Base-by-base conservation (phyloP, 371 early-diverging fungal species). In the Rhizopus microsporus region DNA sequence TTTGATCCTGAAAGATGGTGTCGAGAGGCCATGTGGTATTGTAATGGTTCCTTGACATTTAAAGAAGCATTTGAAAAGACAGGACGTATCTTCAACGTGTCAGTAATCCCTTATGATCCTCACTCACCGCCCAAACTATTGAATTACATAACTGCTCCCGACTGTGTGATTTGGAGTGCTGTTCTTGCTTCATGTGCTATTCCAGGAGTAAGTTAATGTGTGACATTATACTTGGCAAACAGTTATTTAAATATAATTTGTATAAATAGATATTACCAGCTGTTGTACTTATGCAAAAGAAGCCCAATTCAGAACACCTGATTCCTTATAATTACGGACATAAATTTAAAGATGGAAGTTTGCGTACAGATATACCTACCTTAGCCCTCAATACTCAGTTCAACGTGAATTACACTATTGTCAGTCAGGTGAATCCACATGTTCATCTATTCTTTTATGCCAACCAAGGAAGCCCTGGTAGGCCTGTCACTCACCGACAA, bases 401-500 rank as follows among this genome's bases (percentile, higher is more conserved):
- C 58, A 89, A 92, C 62, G 93, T 96, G 58, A 92, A 89, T 51
- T 93, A 89, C 70, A 91, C 92, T 4, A 85, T 96, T 38, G 96
- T 96, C 12, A 83, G 85, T 53, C 83, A 95, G 85, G 94, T 93
- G 40, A 96, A 96, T 65, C 97, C 97, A 7, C 96, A 96, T 64
- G 79, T 97, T 7, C 80, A 84, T 35, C 53, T 90, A 59, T 96
- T 95, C 74, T 93, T 92, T 61, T 93, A 85, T 68, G 85, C 86
- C 15, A 80, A 85, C 38, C 74, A 85, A 66, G 94, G 95, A 13
- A 78, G 85, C 31, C 74, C 90, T 7, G 94, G 96, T 30, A 65
- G 70, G 47, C 90, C 89, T n/a, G 78, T 84, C 0, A 72, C 83
- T 0, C 85, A 86, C 58, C 71, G 84, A 5, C 52, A 70, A 40